These are phyloP conservation scores for Helenozyma rhizophorensis DNA, from an alignment of 805 yeast genomes.

Conservation along the genomic window DNA sequence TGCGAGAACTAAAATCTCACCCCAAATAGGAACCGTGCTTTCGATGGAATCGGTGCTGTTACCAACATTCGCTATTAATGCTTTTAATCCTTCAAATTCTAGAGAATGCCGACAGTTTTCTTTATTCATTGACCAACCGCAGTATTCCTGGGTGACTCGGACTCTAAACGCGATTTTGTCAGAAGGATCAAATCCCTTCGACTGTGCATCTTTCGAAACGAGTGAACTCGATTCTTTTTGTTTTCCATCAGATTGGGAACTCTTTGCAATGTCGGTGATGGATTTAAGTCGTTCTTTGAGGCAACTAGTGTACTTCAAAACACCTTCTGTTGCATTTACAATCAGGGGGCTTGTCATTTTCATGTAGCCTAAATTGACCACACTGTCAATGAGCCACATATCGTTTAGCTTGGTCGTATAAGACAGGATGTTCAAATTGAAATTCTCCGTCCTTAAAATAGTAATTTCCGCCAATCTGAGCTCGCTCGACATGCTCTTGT, in stretches of 20 bases:
- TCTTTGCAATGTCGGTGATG: conserved; percentile 7
- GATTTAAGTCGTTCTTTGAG: conserved; percentile 8
- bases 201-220: no score
- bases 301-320: conserved; percentile 3
- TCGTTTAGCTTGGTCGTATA: conserved; percentile 10
- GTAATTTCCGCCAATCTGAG: conserved; percentile 11
- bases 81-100: conserved; percentile 29
- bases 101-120: conserved; percentile 30
- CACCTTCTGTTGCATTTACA: conserved; percentile 14
- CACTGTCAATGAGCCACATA: conserved; percentile 11
- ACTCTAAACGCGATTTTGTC: conserved; percentile 18
- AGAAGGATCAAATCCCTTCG: no score
- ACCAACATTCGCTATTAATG: conserved; percentile 21
- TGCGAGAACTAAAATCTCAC: conserved; percentile 39
- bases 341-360: conserved; percentile 26
- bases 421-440: conserved; percentile 19
- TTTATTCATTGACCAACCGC: conserved; percentile 31
- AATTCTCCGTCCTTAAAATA: conserved; percentile 23
- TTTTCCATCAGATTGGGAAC: no score
- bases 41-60: neutral
- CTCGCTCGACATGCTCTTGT: conserved; percentile 15
- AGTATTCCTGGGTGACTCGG: conserved; percentile 27
- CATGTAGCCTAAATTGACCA: conserved; percentile 25
- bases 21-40: conserved; percentile 27
- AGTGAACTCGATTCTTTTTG: no score